These are phyloP conservation scores for Neckera pumila DNA, from an alignment of 225 moss, liverwort and hornwort species.

Conservation along the genomic window DNA sequence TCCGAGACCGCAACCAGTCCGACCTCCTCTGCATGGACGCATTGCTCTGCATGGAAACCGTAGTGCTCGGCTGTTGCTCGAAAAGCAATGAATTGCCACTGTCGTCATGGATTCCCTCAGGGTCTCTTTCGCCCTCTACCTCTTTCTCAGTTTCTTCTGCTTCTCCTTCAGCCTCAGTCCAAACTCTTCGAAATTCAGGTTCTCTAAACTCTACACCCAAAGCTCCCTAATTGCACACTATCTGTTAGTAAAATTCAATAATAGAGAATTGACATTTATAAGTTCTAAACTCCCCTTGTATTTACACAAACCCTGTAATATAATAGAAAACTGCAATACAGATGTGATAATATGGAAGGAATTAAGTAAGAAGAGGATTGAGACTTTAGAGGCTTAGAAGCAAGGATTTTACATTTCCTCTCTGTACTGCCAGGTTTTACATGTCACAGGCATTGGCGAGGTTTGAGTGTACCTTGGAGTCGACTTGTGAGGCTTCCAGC, in stretches of 20 bases:
- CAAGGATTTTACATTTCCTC: neutral
- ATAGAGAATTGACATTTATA: neutral
- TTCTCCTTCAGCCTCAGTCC: constrained; percentile 22
- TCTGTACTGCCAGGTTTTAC: neutral
- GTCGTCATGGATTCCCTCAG: constrained; percentile 23
- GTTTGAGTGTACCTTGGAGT: neutral
- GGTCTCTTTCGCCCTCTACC: constrained; percentile 4
- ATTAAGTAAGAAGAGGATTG: neutral
- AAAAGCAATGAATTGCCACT: constrained; percentile 21
- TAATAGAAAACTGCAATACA: neutral
- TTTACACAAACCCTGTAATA: neutral
- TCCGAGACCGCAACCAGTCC: constrained; percentile 51
- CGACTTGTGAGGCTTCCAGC: constrained; percentile 21
- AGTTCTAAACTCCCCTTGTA: neutral
- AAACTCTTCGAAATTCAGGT: constrained; percentile 39
- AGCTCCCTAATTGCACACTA: neutral
- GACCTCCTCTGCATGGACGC: constrained; percentile 45
- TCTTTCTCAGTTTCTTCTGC: constrained; percentile 8
- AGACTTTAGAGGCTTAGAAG: neutral
- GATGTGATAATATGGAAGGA: neutral
- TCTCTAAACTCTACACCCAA: constrained; percentile 5
- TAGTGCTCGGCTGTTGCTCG: neutral
- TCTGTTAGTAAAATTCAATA: neutral
- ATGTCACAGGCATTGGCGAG: neutral
- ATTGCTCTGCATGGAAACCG: constrained; percentile 5